Conservation (phyloP, 805 yeast genomes). For the Tetrapisispora fleetii region DNA sequence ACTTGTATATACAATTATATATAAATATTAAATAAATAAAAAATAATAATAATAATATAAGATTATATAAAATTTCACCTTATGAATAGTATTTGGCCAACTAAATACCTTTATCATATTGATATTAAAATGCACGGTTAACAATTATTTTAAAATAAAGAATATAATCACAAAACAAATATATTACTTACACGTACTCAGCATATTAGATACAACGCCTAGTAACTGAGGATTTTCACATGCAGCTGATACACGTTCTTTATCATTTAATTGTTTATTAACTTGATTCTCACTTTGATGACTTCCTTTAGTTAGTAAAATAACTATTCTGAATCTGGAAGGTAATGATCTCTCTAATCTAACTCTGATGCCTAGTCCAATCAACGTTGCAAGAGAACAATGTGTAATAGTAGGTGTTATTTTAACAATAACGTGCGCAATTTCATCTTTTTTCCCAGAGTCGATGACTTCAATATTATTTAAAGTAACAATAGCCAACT, state of each 20-base stretch:
- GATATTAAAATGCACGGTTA: background rate
- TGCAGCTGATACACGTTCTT: conserved; percentile 97
- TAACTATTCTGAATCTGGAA: conserved; percentile 67
- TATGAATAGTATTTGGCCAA: background rate
- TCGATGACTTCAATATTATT: conserved; percentile 67
- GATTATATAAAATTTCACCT: background rate
- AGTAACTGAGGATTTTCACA: conserved; percentile 91
- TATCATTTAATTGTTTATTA: conserved; percentile 91
- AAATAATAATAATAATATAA: background rate
- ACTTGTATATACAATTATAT: conserved; percentile 1
- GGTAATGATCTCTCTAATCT: conserved; percentile 84
- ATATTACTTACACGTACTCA: conserved; percentile 55
- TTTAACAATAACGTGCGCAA: conserved; percentile 67
- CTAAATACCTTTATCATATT: too few species aligned
- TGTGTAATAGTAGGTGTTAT: conserved; percentile 98
- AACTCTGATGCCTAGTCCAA: conserved; percentile 90
- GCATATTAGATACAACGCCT: conserved; percentile 86
- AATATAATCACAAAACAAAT: too few species aligned
- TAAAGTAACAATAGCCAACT: conserved; percentile 83
- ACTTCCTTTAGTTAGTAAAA: conserved; percentile 78
- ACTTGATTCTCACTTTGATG: conserved; percentile 96
- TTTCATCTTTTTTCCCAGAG: conserved; percentile 39
- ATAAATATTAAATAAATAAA: background rate
- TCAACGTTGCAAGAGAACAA: conserved; percentile 90
- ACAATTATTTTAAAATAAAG: too few species aligned